Evolutionary conservation across 2,329 filamentous ascomycete species (phyloP), one percentile per base, ranked within the genome.

Genomic region (Aspergillus versicolor): DNA sequence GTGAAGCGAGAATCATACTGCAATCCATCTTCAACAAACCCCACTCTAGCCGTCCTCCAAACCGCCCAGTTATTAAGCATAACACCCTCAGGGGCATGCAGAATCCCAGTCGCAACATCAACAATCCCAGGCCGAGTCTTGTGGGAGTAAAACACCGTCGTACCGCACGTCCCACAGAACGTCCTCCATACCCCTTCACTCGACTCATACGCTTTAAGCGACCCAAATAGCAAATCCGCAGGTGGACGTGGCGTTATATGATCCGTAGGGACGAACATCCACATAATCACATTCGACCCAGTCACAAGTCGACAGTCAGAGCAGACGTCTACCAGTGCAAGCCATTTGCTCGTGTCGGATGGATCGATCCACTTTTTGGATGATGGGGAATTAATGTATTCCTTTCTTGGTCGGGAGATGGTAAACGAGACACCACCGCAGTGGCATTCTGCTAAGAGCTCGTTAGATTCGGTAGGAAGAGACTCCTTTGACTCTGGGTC

Each of bases 101-200:
- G 59, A 50, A 77, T 62, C 0, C 79, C 79, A n/a, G 73, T 67
- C 4, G 75, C 75, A 12, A 81, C 64, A 66, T 80, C 77, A 0
- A 78, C 66, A 37, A 77, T 61, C 5, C 59, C 61, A 11, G 66
- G 65, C 52, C 77, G 63, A 5, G 72, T 71, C n/a, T 70, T 66
- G 30, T 64, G 67, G 19, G 60, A 58, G 56, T 73, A 80, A 52
- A 77, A 77, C 3, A 79, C 72, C 2, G 67, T 74, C 6, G 79
- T 79, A 1, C 78, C 79, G 60, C 79, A 82, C 0, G 42, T 67
- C 4, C 71, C 70, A 61, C 79, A 82, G 63, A 81, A 81, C 12
- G 71, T 73, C 30, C 78, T 69, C 13, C 65, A 63, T 5, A 75
- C 74, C 3, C 63, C 69, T 1, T 61, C 15, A 2, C 72, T 75